Conservation (phyloP, 306 rosid species). For the Trifolium fragiferum region DNA sequence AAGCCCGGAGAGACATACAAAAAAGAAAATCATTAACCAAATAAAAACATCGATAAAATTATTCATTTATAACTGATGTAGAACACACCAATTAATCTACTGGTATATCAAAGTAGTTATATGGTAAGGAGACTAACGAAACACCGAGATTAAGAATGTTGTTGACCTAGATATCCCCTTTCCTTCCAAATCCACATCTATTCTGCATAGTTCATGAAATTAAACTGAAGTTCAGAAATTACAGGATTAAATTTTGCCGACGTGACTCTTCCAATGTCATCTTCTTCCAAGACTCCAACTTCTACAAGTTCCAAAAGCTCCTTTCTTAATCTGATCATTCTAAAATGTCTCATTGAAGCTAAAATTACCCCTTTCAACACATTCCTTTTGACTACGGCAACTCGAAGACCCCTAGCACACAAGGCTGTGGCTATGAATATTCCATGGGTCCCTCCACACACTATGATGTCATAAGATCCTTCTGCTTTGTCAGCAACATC, state of each 20-base stretch:
- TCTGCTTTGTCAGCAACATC: conserved; percentile 58
- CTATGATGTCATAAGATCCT: conserved; percentile 76
- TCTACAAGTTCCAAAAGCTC: conserved; percentile 85
- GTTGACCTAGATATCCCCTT: conserved; percentile 93
- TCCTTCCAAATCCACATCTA: conserved; percentile 93
- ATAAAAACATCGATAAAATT: conserved; percentile 14
- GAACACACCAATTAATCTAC: too few relatives aligned
- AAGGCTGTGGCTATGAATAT: conserved; percentile 91
- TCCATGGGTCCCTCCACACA: conserved; percentile 96
- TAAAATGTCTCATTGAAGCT: conserved; percentile 30
- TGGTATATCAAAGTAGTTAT: conserved; percentile 32
- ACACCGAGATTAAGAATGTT: conserved; percentile 94
- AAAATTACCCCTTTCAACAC: conserved; percentile 77
- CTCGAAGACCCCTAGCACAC: conserved; percentile 81
- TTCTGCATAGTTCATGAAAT: conserved; percentile 64
- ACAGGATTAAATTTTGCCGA: conserved; percentile 84
- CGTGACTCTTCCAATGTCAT: conserved; percentile 67
- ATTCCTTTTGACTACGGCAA: conserved; percentile 82
- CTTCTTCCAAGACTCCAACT: conserved; percentile 76
- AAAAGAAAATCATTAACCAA: background rate
- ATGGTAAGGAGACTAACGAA: conserved; percentile 68
- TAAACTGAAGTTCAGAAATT: conserved; percentile 46
- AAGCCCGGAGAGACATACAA: too few relatives aligned
- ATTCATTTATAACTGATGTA: too few relatives aligned
- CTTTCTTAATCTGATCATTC: conserved; percentile 48